Percentiles rank a stretch among this genome's conserved stretches.
These are phyloP conservation scores for Miamiensis avidus DNA, from an alignment of 169 alveolate genomes.

Conservation along the genomic window DNA sequence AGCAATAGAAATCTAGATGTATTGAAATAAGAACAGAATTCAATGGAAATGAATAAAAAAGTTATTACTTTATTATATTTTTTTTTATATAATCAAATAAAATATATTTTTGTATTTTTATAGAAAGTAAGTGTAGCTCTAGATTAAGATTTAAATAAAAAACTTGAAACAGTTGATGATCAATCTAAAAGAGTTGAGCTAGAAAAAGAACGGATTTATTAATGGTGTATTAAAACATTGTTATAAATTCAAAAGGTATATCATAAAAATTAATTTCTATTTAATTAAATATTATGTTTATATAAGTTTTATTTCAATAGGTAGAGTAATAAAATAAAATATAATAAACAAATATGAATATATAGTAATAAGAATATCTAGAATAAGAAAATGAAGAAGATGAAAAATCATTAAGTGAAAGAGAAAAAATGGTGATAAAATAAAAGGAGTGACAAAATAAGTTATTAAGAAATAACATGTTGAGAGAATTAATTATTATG, in stretches of 20 bases:
- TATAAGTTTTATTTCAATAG: too few relatives aligned
- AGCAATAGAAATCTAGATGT: slow-evolving; percentile 11
- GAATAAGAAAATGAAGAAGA: too few relatives aligned
- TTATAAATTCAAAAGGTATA: too few relatives aligned
- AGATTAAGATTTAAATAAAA: slow-evolving; percentile 30
- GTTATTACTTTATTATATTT: slow-evolving; percentile 1
- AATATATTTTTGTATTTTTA: too few relatives aligned
- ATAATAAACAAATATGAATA: too few relatives aligned
- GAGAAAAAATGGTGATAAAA: too few relatives aligned
- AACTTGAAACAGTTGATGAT: slow-evolving; percentile 34
- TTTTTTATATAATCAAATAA: background rate
- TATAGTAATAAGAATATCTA: too few relatives aligned
- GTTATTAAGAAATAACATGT: background rate
- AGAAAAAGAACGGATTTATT: slow-evolving; percentile 23
- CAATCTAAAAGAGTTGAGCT: slow-evolving; percentile 33
- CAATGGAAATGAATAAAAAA: slow-evolving; percentile 35
- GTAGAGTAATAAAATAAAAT: too few relatives aligned
- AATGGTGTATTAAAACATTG: slow-evolving; percentile 35
- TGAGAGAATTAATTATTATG: slow-evolving; percentile 33
- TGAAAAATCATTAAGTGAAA: too few relatives aligned
- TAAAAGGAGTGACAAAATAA: slow-evolving; percentile 15
- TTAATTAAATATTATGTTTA: too few relatives aligned
- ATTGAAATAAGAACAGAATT: slow-evolving; percentile 19
- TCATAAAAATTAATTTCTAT: too few relatives aligned
- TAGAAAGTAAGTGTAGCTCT: slow-evolving; percentile 11